Base-by-base conservation (phyloP, 2,329 filamentous ascomycete species). In the Esteya vermicola region DNA sequence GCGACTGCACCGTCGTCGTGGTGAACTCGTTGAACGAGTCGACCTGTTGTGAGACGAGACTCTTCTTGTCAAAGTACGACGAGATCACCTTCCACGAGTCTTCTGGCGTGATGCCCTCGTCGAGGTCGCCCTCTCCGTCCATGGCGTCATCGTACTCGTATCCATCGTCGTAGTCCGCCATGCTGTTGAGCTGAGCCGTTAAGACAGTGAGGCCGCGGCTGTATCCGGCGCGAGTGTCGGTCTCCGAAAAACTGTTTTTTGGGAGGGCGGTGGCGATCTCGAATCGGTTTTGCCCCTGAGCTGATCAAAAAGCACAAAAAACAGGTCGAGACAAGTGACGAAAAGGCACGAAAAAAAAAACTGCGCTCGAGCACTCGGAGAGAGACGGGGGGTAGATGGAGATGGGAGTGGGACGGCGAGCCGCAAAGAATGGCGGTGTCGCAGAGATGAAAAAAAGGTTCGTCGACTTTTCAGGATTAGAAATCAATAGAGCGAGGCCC, bases 11-110 rank as follows among this genome's bases (percentile, higher is more conserved):
- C 1, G 88, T 95, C 19, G 84, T 86, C 44, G 81, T 79, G 42
- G 91, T 88, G 54, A 98, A 98, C 57, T 96, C 88, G 62, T 98
- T 86, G 63, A 94, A 98, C 0, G 93, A 98, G 58, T 96, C 89
- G 47, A 96, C 79, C 66, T 98, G 91, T 62, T 98, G 89, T 14
- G 91, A 94, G 19, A 94, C 91, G 25, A 98, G 72, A 53, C 91
- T 89, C 63, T 96, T 98, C 47, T 78, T 75, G 52, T 95, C 85
- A 64, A 98, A 98, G 68, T 95, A 96, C 9, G 91, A 83, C 42
- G 84, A 86, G 57, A 98, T 96, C 54, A 96, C 89, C 48, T 82
- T 83, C 91, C 93, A 98, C 68, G 86, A 95, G 63, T 98, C 93
- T 66, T 96, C 91, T 45, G 88, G 85, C 21, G 88, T 94, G 64